phyloP scores from a whole-genome alignment of 2,329 filamentous ascomycete genomes.

The Colletotrichum sp. region DNA sequence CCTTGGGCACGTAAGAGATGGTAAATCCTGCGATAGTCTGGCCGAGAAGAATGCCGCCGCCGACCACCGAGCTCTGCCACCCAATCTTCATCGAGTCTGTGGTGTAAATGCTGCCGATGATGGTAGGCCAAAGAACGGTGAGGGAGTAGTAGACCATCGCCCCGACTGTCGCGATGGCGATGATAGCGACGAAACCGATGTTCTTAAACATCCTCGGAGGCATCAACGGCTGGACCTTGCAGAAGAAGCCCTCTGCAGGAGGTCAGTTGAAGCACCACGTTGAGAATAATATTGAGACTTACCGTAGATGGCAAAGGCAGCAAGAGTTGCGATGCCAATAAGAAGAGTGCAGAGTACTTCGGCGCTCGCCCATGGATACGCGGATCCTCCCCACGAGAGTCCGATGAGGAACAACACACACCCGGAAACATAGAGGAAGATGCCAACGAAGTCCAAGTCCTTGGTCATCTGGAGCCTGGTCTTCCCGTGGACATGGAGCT shows the following conservation, averaged over 20 bases:
- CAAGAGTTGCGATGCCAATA: not conserved
- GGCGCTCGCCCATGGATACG: conserved; percentile 20
- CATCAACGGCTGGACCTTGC: conserved; percentile 42
- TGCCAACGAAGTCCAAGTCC: conserved; percentile 51
- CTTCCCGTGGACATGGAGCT: conserved; percentile 43
- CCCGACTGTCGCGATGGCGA: conserved; percentile 42
- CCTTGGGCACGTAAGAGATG: conserved; percentile 39
- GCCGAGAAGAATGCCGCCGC: conserved; percentile 45
- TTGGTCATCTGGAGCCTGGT: conserved; percentile 41
- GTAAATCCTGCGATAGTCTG: conserved; percentile 39
- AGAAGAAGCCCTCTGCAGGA: conserved; percentile 20
- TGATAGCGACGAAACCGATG: conserved; percentile 41
- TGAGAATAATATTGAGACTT: not conserved
- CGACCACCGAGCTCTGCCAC: conserved; percentile 45
- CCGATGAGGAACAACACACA: conserved; percentile 29
- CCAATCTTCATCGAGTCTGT: conserved; percentile 41
- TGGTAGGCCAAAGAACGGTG: conserved; percentile 48
- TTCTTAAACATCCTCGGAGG: conserved; percentile 48
- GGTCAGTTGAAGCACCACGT: not conserved
- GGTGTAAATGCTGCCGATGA: conserved; percentile 46
- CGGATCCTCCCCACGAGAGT: not conserved
- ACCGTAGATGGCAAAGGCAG: not conserved
- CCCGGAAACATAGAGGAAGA: conserved; percentile 45
- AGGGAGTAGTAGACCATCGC: conserved; percentile 51
- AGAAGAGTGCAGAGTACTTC: conserved; percentile 31